phyloP scores from a whole-genome alignment of 371 early-diverging fungal species.

The Mortierella sp. region DNA sequence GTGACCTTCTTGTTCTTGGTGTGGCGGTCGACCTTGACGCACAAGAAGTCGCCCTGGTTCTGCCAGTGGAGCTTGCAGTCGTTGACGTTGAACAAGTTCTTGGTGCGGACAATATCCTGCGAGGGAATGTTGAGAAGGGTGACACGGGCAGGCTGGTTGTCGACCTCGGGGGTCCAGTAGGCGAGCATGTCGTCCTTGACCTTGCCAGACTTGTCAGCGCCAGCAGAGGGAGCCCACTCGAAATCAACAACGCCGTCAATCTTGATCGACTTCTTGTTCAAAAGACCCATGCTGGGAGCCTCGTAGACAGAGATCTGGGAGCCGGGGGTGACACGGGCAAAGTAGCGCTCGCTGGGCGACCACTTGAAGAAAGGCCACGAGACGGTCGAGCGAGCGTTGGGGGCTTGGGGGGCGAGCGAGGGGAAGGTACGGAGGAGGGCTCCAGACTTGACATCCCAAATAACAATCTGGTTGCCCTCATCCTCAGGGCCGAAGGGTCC shows the following conservation, averaged over 20 bases:
- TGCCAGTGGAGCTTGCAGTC: slow-evolving; percentile 96
- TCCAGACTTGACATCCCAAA: slow-evolving; percentile 96
- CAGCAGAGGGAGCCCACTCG: slow-evolving; percentile 86
- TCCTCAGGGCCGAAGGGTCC: slow-evolving; percentile 81
- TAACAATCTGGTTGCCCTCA: slow-evolving; percentile 81
- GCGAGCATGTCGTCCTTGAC: slow-evolving; percentile 84
- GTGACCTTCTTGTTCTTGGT: slow-evolving; percentile 94
- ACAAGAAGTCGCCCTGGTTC: slow-evolving; percentile 88
- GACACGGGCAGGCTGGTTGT: slow-evolving; percentile 97
- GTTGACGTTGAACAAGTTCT: slow-evolving; percentile 96
- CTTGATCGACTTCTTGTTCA: slow-evolving; percentile 96
- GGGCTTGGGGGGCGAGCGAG: slow-evolving; percentile 59
- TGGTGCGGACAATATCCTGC: slow-evolving; percentile 91
- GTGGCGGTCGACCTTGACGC: slow-evolving; percentile 92
- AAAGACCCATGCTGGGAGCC: slow-evolving; percentile 91
- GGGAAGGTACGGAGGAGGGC: slow-evolving; percentile 91
- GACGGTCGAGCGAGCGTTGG: slow-evolving; percentile 71
- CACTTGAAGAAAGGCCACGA: slow-evolving; percentile 98
- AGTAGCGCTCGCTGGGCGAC: slow-evolving; percentile 93
- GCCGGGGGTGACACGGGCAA: slow-evolving; percentile 91
- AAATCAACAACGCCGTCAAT: slow-evolving; percentile 91
- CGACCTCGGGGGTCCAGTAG: slow-evolving; percentile 97
- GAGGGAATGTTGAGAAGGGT: slow-evolving; percentile 88
- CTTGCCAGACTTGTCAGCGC: slow-evolving; percentile 59
- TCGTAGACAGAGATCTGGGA: slow-evolving; percentile 90